phyloP scores from a whole-genome alignment of 106 monocot species.

The Posidonia australis region DNA sequence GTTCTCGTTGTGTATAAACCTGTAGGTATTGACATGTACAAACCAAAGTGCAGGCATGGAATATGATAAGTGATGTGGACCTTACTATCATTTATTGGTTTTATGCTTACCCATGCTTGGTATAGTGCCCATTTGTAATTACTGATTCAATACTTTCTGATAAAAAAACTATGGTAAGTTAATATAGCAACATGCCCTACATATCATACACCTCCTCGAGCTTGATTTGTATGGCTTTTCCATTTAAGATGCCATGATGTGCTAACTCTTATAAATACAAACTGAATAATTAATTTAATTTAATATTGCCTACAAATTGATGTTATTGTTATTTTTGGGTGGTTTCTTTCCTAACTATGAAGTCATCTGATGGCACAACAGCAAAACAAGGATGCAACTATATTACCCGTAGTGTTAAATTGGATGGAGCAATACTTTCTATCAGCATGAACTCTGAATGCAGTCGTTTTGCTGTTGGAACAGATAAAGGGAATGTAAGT shows the following conservation, averaged over 20 bases:
- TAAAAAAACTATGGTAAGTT: no score
- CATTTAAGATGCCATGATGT: neutral
- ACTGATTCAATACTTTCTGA: no score
- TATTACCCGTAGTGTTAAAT: slow-evolving; percentile 31
- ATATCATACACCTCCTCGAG: no score
- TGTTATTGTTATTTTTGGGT: neutral
- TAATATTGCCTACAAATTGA: neutral
- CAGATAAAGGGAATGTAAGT: slow-evolving; percentile 81
- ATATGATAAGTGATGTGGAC: no score
- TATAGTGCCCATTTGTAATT: no score
- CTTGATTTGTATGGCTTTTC: neutral
- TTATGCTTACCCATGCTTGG: no score
- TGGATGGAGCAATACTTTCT: slow-evolving; percentile 55
- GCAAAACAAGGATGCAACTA: slow-evolving; percentile 58
- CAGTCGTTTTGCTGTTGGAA: slow-evolving; percentile 62
- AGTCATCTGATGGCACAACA: slow-evolving; percentile 21
- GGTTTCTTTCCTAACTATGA: neutral
- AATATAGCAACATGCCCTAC: no score
- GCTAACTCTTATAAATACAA: neutral
- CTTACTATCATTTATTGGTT: no score
- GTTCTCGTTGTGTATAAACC: no score
- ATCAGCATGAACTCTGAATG: slow-evolving; percentile 35
- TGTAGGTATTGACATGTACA: no score
- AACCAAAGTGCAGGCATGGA: no score
- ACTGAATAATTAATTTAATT: neutral